phyloP scores from a whole-genome alignment of 2,329 filamentous ascomycete genomes.

The Penicillium sp. region DNA sequence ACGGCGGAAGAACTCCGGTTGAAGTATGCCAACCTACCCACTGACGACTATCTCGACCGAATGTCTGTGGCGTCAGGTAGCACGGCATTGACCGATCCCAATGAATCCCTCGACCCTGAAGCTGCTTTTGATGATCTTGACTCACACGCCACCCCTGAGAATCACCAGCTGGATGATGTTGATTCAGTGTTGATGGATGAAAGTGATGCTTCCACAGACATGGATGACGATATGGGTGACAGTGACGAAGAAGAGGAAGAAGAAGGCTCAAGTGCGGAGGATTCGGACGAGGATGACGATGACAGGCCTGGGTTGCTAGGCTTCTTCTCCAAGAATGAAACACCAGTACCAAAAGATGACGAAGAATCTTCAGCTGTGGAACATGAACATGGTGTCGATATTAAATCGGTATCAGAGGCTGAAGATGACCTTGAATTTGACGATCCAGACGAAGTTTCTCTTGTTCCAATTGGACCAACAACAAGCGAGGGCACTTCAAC shows the following conservation, averaged over 20 bases:
- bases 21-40: slow-evolving; percentile 48
- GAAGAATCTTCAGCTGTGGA: slow-evolving; percentile 26
- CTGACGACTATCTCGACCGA: slow-evolving; percentile 24
- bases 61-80: slow-evolving; percentile 26
- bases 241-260: slow-evolving; percentile 46
- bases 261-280: slow-evolving; percentile 54
- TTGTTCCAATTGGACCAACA: slow-evolving; percentile 33
- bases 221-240: slow-evolving; percentile 51
- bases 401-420: slow-evolving; percentile 20
- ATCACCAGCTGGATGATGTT: slow-evolving; percentile 45
- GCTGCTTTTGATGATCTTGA: slow-evolving; percentile 22
- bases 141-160: slow-evolving; percentile 20
- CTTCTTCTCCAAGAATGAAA: slow-evolving; percentile 49
- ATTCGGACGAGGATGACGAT: slow-evolving; percentile 42
- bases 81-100: slow-evolving; percentile 20
- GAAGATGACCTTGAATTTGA: slow-evolving; percentile 32
- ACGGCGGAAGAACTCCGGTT: slow-evolving; percentile 48
- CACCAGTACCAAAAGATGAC: slow-evolving; percentile 34
- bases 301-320: slow-evolving; percentile 47
- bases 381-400: slow-evolving; percentile 29
- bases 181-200: slow-evolving; percentile 48
- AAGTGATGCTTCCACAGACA: slow-evolving; percentile 49
- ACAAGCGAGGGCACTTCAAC: slow-evolving; percentile 19
- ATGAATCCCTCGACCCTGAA: slow-evolving; percentile 21
- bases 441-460: slow-evolving; percentile 38